These are phyloP conservation scores for Zea luxurians DNA, from an alignment of 176 grass and related monocot species.

Conservation along the genomic window DNA sequence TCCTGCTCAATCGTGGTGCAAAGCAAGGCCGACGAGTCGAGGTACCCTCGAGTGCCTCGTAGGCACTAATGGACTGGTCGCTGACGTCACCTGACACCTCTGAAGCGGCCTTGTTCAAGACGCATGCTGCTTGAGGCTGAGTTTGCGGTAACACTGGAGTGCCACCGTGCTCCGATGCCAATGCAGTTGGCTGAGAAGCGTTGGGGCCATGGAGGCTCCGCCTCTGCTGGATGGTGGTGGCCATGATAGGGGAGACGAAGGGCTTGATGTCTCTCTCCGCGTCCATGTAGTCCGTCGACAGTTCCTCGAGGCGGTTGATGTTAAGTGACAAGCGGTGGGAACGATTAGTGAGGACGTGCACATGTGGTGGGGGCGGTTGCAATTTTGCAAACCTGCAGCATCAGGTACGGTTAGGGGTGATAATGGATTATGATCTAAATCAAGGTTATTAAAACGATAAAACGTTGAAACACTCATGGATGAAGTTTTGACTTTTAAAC, in stretches of 20 bases:
- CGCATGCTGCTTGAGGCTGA: slow-evolving; percentile 1
- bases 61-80: background rate
- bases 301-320: slow-evolving; percentile 2
- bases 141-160: background rate
- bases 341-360: background rate
- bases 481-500: too few relatives aligned
- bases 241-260: slow-evolving; percentile 38
- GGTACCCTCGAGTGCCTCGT: background rate
- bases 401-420: too few relatives aligned
- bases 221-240: slow-evolving; percentile 11
- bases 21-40: background rate
- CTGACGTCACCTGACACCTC: background rate
- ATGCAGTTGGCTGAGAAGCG: background rate
- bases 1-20: slow-evolving; percentile 29
- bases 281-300: slow-evolving; percentile 14
- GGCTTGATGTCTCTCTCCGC: slow-evolving; percentile 36
- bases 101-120: slow-evolving; percentile 31
- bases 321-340: background rate
- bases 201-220: background rate
- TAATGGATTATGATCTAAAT: too few relatives aligned
- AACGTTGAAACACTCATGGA: too few relatives aligned
- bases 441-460: too few relatives aligned
- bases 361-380: too few relatives aligned
- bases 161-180: background rate
- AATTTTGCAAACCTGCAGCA: too few relatives aligned